Conservation (phyloP, 1,284 basidiomycete species). For the Cutaneotrichosporon sp. region DNA sequence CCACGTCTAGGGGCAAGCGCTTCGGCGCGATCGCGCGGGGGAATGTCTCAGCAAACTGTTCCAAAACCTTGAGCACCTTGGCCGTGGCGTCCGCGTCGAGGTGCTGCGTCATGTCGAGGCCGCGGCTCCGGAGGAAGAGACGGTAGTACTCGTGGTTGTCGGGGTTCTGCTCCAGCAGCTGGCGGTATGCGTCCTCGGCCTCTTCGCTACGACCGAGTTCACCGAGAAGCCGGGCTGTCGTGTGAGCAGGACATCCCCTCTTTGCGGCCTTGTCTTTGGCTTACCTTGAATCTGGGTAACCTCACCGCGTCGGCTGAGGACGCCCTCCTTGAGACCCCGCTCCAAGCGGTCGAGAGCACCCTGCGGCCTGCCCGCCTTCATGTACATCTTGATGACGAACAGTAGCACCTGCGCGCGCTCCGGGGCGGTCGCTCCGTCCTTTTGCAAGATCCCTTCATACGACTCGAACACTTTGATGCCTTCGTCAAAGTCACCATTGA, state of each 20-base stretch:
- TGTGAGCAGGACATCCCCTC: constrained; percentile 2
- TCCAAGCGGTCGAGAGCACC: constrained; percentile 61
- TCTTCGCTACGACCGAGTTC: constrained; percentile 61
- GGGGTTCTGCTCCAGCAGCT: constrained; percentile 77
- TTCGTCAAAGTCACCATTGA: constrained; percentile 69
- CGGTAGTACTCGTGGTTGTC: constrained; percentile 78
- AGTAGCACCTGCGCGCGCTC: constrained; percentile 82
- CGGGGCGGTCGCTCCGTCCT: constrained; percentile 53
- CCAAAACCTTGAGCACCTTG: constrained; percentile 58
- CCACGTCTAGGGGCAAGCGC: constrained; percentile 65
- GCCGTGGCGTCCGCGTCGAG: constrained; percentile 50
- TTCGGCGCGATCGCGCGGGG: constrained; percentile 68
- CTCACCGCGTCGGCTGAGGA: constrained; percentile 66
- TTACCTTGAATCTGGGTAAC: constrained; percentile 68
- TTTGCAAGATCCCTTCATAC: constrained; percentile 50
- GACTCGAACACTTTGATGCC: constrained; percentile 70
- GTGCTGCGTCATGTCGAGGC: constrained; percentile 53
- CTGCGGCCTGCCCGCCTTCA: constrained; percentile 60
- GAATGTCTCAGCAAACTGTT: constrained; percentile 58
- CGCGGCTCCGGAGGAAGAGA: constrained; percentile 64
- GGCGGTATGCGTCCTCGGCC: constrained; percentile 71
- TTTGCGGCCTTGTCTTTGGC: too few species aligned
- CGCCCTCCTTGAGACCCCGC: constrained; percentile 58
- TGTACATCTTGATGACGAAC: constrained; percentile 73
- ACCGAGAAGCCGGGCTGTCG: constrained; percentile 54